These are phyloP conservation scores for Viridothelium virens DNA, from an alignment of 495 filamentous ascomycete species.

Conservation along the genomic window DNA sequence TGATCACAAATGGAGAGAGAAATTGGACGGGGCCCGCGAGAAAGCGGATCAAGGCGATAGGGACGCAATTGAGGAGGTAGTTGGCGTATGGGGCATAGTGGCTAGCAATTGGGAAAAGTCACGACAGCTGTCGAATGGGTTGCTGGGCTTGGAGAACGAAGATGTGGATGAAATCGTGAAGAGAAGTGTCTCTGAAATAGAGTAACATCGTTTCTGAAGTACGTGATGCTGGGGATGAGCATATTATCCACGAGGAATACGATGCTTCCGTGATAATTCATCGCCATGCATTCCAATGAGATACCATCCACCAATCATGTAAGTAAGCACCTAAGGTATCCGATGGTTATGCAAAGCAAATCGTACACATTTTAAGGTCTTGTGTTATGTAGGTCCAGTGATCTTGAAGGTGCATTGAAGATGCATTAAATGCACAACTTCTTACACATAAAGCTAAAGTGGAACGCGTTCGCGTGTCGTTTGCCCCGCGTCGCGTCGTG, in stretches of 20 bases:
- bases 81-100: neutral
- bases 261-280: no score
- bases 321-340: no score
- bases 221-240: neutral
- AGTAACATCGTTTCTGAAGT: neutral
- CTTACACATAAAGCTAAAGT: neutral
- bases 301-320: no score
- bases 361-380: no score
- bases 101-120: conserved; percentile 6
- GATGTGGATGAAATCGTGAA: neutral
- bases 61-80: neutral
- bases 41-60: neutral
- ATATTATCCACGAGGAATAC: no score
- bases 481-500: neutral
- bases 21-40: neutral
- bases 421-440: no score
- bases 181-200: neutral
- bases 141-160: neutral
- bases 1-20: neutral
- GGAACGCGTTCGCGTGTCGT: neutral
- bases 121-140: neutral
- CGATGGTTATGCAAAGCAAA: no score
- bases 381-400: no score
- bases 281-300: no score
- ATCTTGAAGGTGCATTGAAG: no score